Evolutionary conservation across 83 land plant genomes (phyloP).

Genomic region (Picea abies): DNA sequence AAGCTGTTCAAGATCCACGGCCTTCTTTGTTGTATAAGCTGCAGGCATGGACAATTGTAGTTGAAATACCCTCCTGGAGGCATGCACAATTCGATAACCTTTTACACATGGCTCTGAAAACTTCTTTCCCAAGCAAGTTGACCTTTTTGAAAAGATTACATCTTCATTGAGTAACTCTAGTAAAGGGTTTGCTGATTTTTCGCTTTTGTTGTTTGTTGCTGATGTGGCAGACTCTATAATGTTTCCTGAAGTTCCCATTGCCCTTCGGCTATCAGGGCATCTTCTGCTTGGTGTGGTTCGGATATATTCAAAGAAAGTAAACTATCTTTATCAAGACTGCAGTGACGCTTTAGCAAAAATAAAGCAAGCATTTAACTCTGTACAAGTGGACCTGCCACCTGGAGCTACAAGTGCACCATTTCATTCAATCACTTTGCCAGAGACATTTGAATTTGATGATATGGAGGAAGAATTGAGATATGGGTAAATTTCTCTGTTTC

Average conservation of each 20-base stretch:
- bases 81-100: too few species aligned
- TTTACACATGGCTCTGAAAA: too few species aligned
- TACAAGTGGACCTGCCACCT: conserved; percentile 71
- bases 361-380: conserved; percentile 44
- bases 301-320: conserved; percentile 90
- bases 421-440: conserved; percentile 83
- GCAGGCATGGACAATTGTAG: too few species aligned
- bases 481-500: conserved; percentile 4
- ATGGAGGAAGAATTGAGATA: conserved; percentile 43
- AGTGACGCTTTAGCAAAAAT: conserved; percentile 52
- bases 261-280: conserved; percentile 32
- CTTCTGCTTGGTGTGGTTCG: conserved; percentile 91
- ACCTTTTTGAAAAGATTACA: too few species aligned
- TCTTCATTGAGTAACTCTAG: too few species aligned
- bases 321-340: conserved; percentile 85
- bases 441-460: conserved; percentile 87
- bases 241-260: conserved; percentile 15
- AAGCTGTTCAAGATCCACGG: too few species aligned
- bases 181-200: background rate
- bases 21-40: too few species aligned
- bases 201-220: background rate
- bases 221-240: conserved; percentile 7
- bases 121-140: too few species aligned
- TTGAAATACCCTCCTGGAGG: too few species aligned
- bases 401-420: conserved; percentile 78